phyloP scores from a whole-genome alignment of 169 alveolate species.

The Pseudocohnilembus persalinus region DNA sequence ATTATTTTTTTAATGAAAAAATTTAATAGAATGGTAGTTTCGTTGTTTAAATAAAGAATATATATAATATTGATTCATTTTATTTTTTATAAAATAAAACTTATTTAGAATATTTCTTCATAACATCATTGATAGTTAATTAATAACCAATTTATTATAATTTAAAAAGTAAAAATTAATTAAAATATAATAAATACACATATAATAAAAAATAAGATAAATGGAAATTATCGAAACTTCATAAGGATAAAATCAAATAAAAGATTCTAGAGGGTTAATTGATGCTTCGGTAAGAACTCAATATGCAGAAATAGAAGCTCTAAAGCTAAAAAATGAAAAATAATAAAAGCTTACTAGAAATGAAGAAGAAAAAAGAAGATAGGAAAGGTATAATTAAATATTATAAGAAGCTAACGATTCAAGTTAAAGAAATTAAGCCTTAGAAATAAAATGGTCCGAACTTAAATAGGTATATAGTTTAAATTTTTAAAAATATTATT shows the following conservation, averaged over 20 bases:
- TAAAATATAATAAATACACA: no score
- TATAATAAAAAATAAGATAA: not conserved
- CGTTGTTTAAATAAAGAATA: no score
- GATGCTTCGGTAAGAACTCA: slow-evolving; percentile 26
- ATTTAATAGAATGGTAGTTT: no score
- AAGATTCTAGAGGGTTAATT: slow-evolving; percentile 34
- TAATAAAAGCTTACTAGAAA: slow-evolving; percentile 29
- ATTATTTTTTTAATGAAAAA: no score
- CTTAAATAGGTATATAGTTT: slow-evolving; percentile 23
- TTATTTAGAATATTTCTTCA: no score
- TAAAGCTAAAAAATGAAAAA: slow-evolving; percentile 39
- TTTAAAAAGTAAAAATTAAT: no score
- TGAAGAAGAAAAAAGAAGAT: slow-evolving; percentile 36
- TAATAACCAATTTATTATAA: no score
- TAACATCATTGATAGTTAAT: no score
- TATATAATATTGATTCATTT: no score
- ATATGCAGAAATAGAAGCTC: slow-evolving; percentile 24
- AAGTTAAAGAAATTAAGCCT: slow-evolving; percentile 61
- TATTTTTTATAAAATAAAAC: no score
- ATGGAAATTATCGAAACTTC: not conserved
- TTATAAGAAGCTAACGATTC: slow-evolving; percentile 55
- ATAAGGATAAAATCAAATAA: slow-evolving; percentile 39
- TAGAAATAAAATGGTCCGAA: slow-evolving; percentile 70
- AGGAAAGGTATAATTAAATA: slow-evolving; percentile 33
- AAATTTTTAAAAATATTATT: no score